Base-by-base conservation (phyloP, 495 filamentous ascomycete species). In the Jackrogersella multiformis region DNA sequence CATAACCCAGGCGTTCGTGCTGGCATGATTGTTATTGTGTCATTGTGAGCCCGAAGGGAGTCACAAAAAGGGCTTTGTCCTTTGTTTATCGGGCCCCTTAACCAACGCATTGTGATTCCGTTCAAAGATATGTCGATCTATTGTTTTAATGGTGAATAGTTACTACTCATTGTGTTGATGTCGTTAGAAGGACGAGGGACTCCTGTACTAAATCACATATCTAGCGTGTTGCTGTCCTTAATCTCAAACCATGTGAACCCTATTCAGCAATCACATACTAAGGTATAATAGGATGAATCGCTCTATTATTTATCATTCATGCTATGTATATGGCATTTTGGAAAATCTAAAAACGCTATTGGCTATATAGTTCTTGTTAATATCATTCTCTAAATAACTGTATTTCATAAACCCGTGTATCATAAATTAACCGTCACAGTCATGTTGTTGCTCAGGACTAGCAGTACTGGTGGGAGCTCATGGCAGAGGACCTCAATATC, bases 401-500 rank as follows among this genome's bases (percentile, higher is more conserved):
- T 34, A 28, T 13, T 32, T 10, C 10, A 32, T 0, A 10, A 16
- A 32, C 6, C 18, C 21, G 30, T 26, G 36, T 55, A 26, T 73
- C 64, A 94, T 55, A 94, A 77, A 73, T 90, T 92, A 78, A 93
- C 93, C 15, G 92, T 95, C 51, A 95, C 92, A 12, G 91, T 94
- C 89, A 96, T 91, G 64, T 90, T 93, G 78, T 95, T 96, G 72
- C 90, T 92, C 78, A 95, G 85, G n/a, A 96, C 90, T 65, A 95
- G 66, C 30, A 96, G 73, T 49, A 88, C 84, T 8, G 92, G 89
- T 44, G 90, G 88, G 53, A 88, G 74, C 1, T 82, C 87, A 66
- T 88, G 81, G 74, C 87, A 92, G 56, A 91, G 76, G 36, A 94
- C 86, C 71, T 94, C 91, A 53, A 96, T 80, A 73, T 94, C 91